Conservation (phyloP, 2,329 filamentous ascomycete genomes). For the Arthrinium phaeospermum region DNA sequence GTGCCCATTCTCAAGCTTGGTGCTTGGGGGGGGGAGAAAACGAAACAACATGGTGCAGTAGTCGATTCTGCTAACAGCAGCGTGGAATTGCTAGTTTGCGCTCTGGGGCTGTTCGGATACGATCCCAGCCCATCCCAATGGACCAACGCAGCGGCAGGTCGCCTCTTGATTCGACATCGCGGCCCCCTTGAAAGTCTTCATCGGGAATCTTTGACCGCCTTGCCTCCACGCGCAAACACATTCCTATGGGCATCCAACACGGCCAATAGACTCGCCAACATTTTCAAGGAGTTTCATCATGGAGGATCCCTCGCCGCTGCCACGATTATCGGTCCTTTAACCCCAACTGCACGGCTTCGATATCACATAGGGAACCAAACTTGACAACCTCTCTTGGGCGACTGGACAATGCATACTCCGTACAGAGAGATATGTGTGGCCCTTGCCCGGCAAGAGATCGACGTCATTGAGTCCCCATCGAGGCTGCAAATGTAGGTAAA, state of each 20-base stretch:
- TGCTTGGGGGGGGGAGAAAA: neutral
- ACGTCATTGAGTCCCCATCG: slow-evolving; percentile 2
- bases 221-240: slow-evolving; percentile 6
- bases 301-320: neutral
- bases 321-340: neutral
- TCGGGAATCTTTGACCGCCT: slow-evolving; percentile 2
- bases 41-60: slow-evolving; percentile 1
- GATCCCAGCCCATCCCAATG: neutral
- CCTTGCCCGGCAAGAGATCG: neutral
- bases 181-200: neutral
- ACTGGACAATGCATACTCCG: neutral
- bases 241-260: neutral
- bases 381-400: neutral
- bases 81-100: neutral
- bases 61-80: neutral
- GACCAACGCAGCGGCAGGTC: neutral
- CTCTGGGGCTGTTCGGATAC: neutral
- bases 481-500: neutral
- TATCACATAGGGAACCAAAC: neutral
- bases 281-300: neutral
- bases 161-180: neutral
- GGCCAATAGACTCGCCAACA: neutral
- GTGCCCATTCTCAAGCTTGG: neutral
- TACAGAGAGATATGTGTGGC: neutral
- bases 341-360: neutral